These are phyloP conservation scores for Colletotrichum tropicicola DNA, from an alignment of 2,329 filamentous ascomycete species.

Conservation along the genomic window DNA sequence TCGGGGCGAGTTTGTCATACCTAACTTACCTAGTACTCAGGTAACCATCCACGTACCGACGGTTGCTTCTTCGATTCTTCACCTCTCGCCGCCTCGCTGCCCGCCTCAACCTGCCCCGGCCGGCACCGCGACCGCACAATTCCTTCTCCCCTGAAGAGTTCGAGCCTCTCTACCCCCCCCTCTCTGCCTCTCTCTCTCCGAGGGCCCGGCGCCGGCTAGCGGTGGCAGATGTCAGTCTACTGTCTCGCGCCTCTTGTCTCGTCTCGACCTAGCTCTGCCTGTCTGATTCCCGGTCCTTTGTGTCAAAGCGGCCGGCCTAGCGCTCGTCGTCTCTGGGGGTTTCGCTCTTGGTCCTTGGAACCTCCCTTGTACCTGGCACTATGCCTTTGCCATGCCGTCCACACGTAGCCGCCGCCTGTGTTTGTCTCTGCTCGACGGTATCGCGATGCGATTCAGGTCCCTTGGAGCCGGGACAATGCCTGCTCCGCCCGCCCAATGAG, in stretches of 20 bases:
- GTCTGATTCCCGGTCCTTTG: slow-evolving; percentile 5
- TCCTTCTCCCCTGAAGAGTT: slow-evolving; percentile 13
- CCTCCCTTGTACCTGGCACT: slow-evolving; percentile 22
- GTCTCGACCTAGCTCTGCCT: neutral
- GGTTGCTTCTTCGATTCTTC: neutral
- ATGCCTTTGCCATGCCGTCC: neutral
- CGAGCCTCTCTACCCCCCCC: neutral
- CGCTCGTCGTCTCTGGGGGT: neutral
- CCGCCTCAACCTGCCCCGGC: neutral
- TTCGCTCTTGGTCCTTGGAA: slow-evolving; percentile 4
- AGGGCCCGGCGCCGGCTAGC: slow-evolving; percentile 1
- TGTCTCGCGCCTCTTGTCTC: neutral
- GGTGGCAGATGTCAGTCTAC: slow-evolving; percentile 24
- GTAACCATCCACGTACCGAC: too few relatives aligned
- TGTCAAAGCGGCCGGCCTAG: slow-evolving; percentile 24
- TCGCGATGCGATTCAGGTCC: slow-evolving; percentile 13
- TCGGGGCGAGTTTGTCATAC: neutral
- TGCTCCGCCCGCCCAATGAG: neutral
- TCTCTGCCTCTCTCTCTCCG: neutral
- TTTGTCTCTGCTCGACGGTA: neutral
- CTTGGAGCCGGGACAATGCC: slow-evolving; percentile 10
- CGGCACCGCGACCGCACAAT: too few relatives aligned
- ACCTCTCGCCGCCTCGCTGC: neutral
- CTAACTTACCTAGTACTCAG: too few relatives aligned
- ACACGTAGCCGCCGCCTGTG: neutral